Evolutionary conservation across 495 filamentous ascomycete genomes (phyloP), one percentile per base, ranked within the genome.

Genomic region (Parmelia sp.): DNA sequence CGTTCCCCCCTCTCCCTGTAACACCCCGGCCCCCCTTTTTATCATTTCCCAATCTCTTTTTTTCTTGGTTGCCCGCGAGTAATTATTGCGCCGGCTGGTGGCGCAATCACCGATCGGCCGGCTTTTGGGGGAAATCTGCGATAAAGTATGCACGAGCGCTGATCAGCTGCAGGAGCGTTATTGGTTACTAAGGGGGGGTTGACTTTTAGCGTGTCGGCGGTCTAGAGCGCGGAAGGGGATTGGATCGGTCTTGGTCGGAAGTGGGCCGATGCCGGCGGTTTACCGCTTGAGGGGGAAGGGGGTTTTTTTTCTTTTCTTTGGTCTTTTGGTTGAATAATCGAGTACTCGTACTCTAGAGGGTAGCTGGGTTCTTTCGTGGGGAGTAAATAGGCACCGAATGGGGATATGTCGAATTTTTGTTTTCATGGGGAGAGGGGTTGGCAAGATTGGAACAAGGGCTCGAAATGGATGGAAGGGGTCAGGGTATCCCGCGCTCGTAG

Each of bases 31-130:
- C n/a, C 8, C n/a, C n/a, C n/a, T 1, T 12, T 23, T 8, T 4
- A 25, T 47, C 19, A 23, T 47, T 47, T 3, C 19, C n/a, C 35
- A 36, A 8, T 15, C 4, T 10, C 47, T 23, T 15, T 25, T 14
- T 51, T 25, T 29, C 27, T 51, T 51, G 47, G 47, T 23, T 15
- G 14, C n/a, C 4, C 3, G n/a, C 45, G 10, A 25, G n/a, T 1
- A 25, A 49, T n/a, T n/a, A 25, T 53, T 25, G 49, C 49, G 14
- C 23, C 49, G 49, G 51, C 51, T 55, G 51, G 29, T 55, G 51
- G 51, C 51, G 51, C 10, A 15, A 53, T 53, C 49, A 19, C 0
- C 49, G 27, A 53, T 53, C 49, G 27, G 27, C 49, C 25, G 11
- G 12, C 21, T 55, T 55, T 29, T 29, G 12, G 23, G 47, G 29